Base-by-base conservation (phyloP, 257 asterid genomes). In the Cruciata laevipes region DNA sequence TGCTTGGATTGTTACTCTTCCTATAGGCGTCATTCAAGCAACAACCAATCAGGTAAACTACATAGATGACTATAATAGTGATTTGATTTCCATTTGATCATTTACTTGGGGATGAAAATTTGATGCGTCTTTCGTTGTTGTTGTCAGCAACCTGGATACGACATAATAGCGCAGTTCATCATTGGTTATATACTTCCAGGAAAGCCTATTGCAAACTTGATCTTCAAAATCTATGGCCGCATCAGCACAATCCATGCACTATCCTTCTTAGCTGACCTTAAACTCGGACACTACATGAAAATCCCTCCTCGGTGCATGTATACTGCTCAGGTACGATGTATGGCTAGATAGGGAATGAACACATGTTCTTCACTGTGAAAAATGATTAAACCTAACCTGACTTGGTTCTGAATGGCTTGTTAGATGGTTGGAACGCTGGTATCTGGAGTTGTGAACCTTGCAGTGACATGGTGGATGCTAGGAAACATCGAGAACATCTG, bases 261-360 rank as follows among this genome's bases (percentile, higher is more conserved):
- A 60, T 84, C 97, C 16, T 91, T 91, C 84, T 76, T 92, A 47
- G 89, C 98, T 0, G 98, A 92, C 81, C 98, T 92, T 20, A 91
- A 91, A 71, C 96, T 91, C 1, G 98, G 98, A 7, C 98, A 89
- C 78, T 91, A 91, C 87, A 87, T 91, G 98, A 92, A 92, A 79
- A 92, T 92, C 55, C 98, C 98, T 7, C 98, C 96, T 0, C 75
- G 95, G 63, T 76, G 87, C 96, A 89, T 92, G 98, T 92, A 73
- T 76, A 69, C 80, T 16, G 97, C 97, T 73, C 98, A 90, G 95
- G 96, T 89, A 35, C 51, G 31, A 56, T 24, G 53, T 13, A 44
- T 44, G 53, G n/a, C 53, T 5, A 13, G 53, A 44, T 44, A 16
- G n/a, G n/a, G n/a, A n/a, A 16, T 1, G 4, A 44, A 1, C 14